A percentile compares a stretch with the other conserved stretches of the same genome.
Conservation (phyloP, 352 stramenopile genomes). For the Phytophthora meadii region DNA sequence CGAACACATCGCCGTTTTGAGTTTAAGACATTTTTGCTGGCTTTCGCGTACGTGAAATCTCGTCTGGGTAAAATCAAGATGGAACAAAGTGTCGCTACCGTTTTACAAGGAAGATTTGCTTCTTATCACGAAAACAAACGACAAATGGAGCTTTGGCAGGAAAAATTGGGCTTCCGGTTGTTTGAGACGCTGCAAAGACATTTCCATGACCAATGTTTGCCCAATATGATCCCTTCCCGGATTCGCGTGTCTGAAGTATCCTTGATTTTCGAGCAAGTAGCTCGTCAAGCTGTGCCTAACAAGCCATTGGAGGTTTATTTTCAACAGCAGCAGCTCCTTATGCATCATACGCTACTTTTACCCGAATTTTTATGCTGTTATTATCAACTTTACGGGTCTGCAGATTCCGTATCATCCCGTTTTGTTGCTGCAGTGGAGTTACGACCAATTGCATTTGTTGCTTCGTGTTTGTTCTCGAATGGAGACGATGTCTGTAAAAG, state of each 20-base stretch:
- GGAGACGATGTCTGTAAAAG: conserved; percentile 53
- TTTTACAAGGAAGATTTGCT: conserved; percentile 62
- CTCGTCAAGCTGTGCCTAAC: conserved; percentile 40
- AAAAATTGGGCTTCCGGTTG: conserved; percentile 60
- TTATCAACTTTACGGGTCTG: conserved; percentile 69
- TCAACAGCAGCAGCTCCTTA: conserved; percentile 54
- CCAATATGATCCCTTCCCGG: conserved; percentile 60
- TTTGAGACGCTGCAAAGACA: conserved; percentile 67
- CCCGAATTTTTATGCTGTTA: conserved; percentile 75
- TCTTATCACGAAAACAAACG: conserved; percentile 63
- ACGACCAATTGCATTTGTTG: conserved; percentile 62
- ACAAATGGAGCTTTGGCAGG: conserved; percentile 72
- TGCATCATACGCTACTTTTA: conserved; percentile 59
- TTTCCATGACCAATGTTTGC: conserved; percentile 60
- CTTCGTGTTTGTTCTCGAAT: conserved; percentile 74
- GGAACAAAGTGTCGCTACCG: conserved; percentile 54
- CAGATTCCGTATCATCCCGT: conserved; percentile 12
- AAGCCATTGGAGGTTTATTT: conserved; percentile 71
- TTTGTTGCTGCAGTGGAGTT: conserved; percentile 48
- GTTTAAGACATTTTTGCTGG: conserved; percentile 62
- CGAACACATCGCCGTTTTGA: conserved; percentile 55
- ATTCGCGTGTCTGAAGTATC: conserved; percentile 51
- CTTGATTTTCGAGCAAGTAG: conserved; percentile 51
- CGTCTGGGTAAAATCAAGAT: conserved; percentile 54
- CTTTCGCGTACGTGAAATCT: conserved; percentile 57